A percentile compares a stretch with the other conserved stretches of the same genome.
Conservation (phyloP, 31 red algal genomes). For the Odonthalia washingtoniensis region DNA sequence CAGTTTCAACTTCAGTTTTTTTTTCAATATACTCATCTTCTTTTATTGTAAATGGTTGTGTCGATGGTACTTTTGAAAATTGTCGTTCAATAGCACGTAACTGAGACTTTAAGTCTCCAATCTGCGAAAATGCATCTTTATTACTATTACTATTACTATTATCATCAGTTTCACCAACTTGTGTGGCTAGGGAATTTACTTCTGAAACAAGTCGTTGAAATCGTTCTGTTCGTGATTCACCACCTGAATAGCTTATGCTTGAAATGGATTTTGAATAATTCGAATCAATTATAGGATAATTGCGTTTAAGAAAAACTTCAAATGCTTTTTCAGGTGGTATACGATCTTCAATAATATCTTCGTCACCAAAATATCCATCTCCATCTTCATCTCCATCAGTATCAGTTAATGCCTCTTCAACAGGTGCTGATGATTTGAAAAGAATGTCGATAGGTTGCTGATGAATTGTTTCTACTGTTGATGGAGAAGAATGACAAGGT, state of each 20-base stretch:
- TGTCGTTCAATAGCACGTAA: not conserved
- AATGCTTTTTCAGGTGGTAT: constrained; percentile 34
- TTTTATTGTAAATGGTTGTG: not conserved
- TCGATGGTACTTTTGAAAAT: not conserved
- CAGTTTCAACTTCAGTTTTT: not conserved
- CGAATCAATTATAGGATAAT: constrained; percentile 6
- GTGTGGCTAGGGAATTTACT: constrained; percentile 45
- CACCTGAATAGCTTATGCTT: not conserved
- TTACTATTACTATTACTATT: not conserved
- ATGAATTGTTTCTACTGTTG: not conserved
- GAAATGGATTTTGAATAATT: constrained; percentile 47
- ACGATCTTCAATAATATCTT: constrained; percentile 39
- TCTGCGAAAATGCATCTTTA: not conserved
- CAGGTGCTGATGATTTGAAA: not conserved
- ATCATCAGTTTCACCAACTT: not conserved
- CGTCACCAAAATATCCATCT: constrained; percentile 51
- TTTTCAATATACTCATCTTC: not conserved
- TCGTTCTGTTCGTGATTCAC: constrained; percentile 32
- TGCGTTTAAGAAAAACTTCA: constrained; percentile 27
- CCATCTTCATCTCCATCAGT: constrained; percentile 4
- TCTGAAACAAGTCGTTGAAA: constrained; percentile 36
- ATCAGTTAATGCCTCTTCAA: not conserved
- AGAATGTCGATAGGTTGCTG: not conserved
- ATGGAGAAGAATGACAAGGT: not conserved
- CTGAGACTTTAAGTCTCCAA: not conserved